Conservation (phyloP, 352 stramenopile genomes). For the Lagenidium giganteum region DNA sequence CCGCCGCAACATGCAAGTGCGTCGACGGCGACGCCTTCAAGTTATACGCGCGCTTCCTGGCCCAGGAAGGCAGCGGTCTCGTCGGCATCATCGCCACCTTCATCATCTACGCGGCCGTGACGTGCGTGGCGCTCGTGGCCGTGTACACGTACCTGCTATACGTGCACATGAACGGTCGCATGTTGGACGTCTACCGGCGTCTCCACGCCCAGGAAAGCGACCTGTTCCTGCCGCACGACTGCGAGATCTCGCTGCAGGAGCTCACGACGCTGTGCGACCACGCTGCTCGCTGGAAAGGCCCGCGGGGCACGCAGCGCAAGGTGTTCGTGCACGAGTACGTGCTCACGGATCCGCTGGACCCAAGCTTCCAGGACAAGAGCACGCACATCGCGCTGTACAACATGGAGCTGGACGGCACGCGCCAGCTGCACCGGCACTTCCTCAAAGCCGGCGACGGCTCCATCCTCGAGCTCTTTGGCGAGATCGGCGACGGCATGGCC, state of each 20-base stretch:
- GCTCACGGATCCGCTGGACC: conserved; percentile 63
- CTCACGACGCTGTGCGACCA: conserved; percentile 57
- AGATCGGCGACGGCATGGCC: conserved; percentile 28
- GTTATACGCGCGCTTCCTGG: conserved; percentile 75
- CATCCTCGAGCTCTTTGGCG: conserved; percentile 85
- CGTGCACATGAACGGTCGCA: conserved; percentile 87
- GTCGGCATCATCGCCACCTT: conserved; percentile 73
- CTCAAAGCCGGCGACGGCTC: conserved; percentile 76
- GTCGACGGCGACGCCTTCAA: conserved; percentile 88
- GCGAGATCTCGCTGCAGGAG: conserved; percentile 75
- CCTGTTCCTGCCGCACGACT: conserved; percentile 88
- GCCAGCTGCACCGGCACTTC: conserved; percentile 84
- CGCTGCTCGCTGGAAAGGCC: conserved; percentile 58
- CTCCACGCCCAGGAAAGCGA: conserved; percentile 59
- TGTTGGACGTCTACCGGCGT: conserved; percentile 84
- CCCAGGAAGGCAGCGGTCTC: conserved; percentile 68
- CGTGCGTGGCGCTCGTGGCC: conserved; percentile 38
- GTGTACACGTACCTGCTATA: conserved; percentile 82
- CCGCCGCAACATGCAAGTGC: conserved; percentile 42
- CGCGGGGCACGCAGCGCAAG: conserved; percentile 51
- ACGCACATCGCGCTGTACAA: conserved; percentile 84
- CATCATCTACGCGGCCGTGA: conserved; percentile 69
- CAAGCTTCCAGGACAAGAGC: conserved; percentile 54
- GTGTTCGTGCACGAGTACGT: conserved; percentile 83
- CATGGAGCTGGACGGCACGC: conserved; percentile 40